These are phyloP conservation scores for Xerocomellus intermedius DNA, from an alignment of 768 basidiomycete species.

Conservation along the genomic window DNA sequence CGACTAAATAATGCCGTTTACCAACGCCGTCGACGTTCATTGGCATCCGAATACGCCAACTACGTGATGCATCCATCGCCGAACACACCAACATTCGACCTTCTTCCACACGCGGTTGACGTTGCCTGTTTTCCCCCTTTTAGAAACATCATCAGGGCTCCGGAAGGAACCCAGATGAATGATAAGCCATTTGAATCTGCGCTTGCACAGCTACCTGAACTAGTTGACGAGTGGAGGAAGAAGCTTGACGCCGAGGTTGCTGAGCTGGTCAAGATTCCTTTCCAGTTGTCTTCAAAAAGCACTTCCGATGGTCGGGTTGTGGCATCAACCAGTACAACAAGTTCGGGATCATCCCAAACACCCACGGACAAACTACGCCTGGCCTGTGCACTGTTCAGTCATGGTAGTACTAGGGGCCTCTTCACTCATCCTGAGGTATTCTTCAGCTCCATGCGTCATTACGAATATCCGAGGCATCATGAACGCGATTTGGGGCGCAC, in stretches of 20 bases:
- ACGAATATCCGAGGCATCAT: neutral
- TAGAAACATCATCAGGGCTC: neutral
- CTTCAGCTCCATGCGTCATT: neutral
- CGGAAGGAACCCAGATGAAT: neutral
- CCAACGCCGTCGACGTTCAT: neutral
- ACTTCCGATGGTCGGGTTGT: no score
- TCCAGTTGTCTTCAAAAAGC: neutral
- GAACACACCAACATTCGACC: neutral
- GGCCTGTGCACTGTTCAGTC: slow-evolving; percentile 9
- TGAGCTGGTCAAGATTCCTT: neutral
- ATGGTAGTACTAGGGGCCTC: no score
- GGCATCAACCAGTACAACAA: no score
- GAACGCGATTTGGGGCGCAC: neutral
- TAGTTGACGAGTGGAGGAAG: neutral
- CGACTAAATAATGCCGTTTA: neutral
- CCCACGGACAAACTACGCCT: neutral
- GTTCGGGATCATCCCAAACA: neutral
- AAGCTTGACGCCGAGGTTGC: neutral
- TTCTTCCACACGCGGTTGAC: slow-evolving; percentile 7
- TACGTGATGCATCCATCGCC: neutral
- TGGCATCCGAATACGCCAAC: neutral
- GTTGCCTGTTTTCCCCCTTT: slow-evolving; percentile 3
- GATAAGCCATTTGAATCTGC: neutral
- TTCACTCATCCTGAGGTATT: neutral
- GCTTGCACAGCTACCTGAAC: neutral